Evolutionary conservation across 148 eudicot genomes (phyloP).

Genomic region (Cornus controversa): DNA sequence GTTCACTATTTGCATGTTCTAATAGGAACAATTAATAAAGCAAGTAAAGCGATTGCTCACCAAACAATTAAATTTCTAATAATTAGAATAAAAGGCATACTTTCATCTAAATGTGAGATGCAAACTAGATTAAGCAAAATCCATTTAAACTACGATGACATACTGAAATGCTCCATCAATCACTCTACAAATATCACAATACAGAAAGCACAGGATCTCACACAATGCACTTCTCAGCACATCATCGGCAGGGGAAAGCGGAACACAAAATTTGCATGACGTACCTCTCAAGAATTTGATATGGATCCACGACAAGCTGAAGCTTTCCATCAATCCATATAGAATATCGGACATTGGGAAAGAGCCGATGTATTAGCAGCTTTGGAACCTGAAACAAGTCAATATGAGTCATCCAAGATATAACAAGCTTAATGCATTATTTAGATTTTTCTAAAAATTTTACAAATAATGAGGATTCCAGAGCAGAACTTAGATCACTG

Average conservation of each 20-base stretch:
- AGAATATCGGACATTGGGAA: constrained; percentile 75
- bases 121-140: neutral
- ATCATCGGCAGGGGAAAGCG: no score
- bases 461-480: no score
- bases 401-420: neutral
- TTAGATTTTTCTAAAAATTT: neutral
- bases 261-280: neutral
- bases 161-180: neutral
- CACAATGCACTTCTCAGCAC: neutral
- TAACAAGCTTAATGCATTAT: neutral
- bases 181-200: neutral
- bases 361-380: constrained; percentile 81
- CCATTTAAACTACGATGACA: neutral
- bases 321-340: constrained; percentile 96
- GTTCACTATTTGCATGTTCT: neutral
- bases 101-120: constrained; percentile 3
- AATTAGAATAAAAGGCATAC: neutral
- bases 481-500: no score
- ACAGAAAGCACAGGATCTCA: neutral
- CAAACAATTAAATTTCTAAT: neutral
- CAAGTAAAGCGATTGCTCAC: neutral
- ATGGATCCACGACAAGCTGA: constrained; percentile 82
- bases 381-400: constrained; percentile 68
- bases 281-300: constrained; percentile 84
- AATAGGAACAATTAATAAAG: neutral